These are phyloP conservation scores for Stenogyne calaminthoides DNA, from an alignment of 305 asterid genomes.

Conservation along the genomic window DNA sequence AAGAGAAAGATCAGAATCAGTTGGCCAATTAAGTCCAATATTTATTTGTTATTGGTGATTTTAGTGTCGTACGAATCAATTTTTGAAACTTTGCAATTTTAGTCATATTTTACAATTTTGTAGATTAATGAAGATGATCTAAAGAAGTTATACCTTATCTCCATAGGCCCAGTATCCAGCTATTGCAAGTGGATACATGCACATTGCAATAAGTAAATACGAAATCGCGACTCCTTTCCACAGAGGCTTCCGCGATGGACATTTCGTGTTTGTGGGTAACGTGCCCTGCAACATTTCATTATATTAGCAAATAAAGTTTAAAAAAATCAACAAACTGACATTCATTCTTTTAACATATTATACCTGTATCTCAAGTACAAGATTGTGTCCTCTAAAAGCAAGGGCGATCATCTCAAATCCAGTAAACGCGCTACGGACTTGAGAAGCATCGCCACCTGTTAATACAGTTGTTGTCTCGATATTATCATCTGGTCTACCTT, in stretches of 20 bases:
- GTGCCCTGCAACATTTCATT: conserved; percentile 37
- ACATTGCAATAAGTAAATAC: conserved; percentile 39
- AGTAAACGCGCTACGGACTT: conserved; percentile 38
- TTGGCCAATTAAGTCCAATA: too few species aligned
- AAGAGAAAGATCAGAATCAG: not conserved
- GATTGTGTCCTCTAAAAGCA: conserved; percentile 74
- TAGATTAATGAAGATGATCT: too few species aligned
- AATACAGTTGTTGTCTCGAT: not conserved
- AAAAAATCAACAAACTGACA: not conserved
- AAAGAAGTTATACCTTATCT: too few species aligned
- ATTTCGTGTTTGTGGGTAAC: conserved; percentile 39
- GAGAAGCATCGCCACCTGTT: not conserved
- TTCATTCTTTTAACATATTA: too few species aligned
- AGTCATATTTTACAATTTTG: too few species aligned
- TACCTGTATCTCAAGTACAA: conserved; percentile 72
- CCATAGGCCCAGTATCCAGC: too few species aligned
- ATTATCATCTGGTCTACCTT: conserved; percentile 23
- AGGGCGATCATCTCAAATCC: conserved; percentile 50
- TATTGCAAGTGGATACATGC: conserved; percentile 59
- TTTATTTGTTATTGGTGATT: too few species aligned
- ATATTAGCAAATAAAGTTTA: not conserved
- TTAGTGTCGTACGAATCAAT: too few species aligned
- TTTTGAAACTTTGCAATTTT: too few species aligned
- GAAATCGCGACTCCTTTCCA: conserved; percentile 66
- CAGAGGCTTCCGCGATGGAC: conserved; percentile 45